Base-by-base conservation (phyloP, 108 stramenopile species). In the Mediolabrus comicus region DNA sequence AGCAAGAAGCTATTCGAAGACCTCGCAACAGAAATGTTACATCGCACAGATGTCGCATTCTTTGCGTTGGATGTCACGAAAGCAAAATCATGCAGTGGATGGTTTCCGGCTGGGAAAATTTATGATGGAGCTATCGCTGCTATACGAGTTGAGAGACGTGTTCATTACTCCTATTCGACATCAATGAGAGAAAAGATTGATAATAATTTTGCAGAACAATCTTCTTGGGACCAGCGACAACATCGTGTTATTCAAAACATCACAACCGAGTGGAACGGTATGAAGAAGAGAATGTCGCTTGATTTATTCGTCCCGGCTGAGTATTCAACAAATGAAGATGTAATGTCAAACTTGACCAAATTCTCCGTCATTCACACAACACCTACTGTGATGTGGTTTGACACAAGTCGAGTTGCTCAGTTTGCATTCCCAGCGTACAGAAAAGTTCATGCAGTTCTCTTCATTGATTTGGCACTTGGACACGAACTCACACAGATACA, bases 371-470 rank as follows among this genome's bases (percentile, higher is more conserved):
- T 59, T 33, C 67, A 75, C 6, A 56, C 85, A 12, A 78, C 82
- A 12, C 90, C 90, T 9, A 70, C 80, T 7, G 68, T 91, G 9
- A 53, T 91, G 51, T 87, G 83, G 83, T 84, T 85, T 59, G 90
- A 91, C 59, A 75, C 82, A 56, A 74, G 79, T 16, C 49, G 71
- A n/a, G 79, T 79, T 27, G 75, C 84, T 4, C 86, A 86, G 26
- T 72, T 91, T 61, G 87, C 87, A 25, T 87, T 91, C 51, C 70
- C 84, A 41, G 72, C 53, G 35, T 83, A 79, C 27, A 64, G 86
- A 43, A 60, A 74, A 22, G 41, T 74, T n/a, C 90, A 91, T 65
- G 86, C 83, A 10, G 71, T 86, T 1, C 59, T 91, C 17, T 78
- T 88, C 58, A 69, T 91, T 1, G 81, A 87, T 62, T 68, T 85